Evolutionary conservation across 495 filamentous ascomycete genomes (phyloP), one percentile per base, ranked within the genome.

Genomic region (Daldinia vernicosa): DNA sequence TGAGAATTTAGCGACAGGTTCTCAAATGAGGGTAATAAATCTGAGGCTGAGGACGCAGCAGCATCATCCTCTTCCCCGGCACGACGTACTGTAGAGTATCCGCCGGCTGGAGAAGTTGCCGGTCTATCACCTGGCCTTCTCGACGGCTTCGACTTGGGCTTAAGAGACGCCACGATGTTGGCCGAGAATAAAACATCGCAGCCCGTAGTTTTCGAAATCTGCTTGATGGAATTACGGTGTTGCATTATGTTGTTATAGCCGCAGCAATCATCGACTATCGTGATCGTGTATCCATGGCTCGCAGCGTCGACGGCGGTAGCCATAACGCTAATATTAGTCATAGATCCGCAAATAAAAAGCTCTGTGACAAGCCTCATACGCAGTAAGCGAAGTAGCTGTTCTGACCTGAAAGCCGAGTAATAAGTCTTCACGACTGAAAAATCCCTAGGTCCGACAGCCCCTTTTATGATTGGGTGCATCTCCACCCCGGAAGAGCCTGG

Each of bases 221-320:
- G 87, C 32, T 85, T 85, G 69, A 98, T 82, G 3, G 95, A 91
- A 76, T 90, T 87, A 53, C 90, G 86, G 74, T 97, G 92, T 14
- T 92, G 88, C 17, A 82, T 79, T 59, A 89, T 85, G 72, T 83
- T 89, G 43, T 94, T 89, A 75, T 90, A 98, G 11, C 94, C 95
- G 45, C 97, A 84, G 76, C 95, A 98, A 76, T 99, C 94, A 53
- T 95, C 91, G 28, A 99, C 81, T 12, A 99, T 80, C 5, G 91
- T 93, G 63, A 97, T 92, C 26, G 88, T 86, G 70, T 95, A 90
- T 12, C 95, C 95, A 76, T 97, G 90, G 15, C 89, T 87, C 0
- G 92, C 95, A 1, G 95, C 95, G 74, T 98, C 95, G 53, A 97
- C 82, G 24, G 93, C 95, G 1, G 95, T 99, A 8, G 95, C 95